Conservation (phyloP, 2,329 filamentous ascomycete species). For the Neurospora sp. region DNA sequence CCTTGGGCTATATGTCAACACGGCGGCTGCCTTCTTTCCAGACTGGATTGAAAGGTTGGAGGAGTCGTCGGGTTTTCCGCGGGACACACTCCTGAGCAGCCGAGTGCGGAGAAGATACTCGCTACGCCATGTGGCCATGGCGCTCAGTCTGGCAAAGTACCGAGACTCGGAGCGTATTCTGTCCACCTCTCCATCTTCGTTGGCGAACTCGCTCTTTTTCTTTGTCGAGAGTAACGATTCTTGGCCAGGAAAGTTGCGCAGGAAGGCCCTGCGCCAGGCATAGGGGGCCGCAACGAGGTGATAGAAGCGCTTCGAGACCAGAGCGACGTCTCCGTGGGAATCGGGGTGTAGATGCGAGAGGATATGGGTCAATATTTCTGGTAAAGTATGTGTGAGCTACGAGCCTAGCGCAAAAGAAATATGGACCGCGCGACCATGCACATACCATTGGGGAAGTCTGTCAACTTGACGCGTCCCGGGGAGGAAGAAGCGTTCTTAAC, state of each 20-base stretch:
- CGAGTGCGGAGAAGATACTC: slow-evolving; percentile 87
- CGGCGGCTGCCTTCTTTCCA: slow-evolving; percentile 59
- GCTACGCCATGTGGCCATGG: slow-evolving; percentile 85
- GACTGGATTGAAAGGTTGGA: slow-evolving; percentile 39
- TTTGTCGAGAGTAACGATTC: slow-evolving; percentile 37
- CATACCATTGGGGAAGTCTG: slow-evolving; percentile 74
- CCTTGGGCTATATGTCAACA: slow-evolving; percentile 79
- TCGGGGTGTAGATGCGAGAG: slow-evolving; percentile 82
- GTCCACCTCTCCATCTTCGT: slow-evolving; percentile 39
- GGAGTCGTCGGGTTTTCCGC: slow-evolving; percentile 66
- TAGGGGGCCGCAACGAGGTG: slow-evolving; percentile 80
- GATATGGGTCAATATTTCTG: slow-evolving; percentile 87
- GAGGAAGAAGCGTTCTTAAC: slow-evolving; percentile 34
- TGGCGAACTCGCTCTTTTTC: slow-evolving; percentile 27
- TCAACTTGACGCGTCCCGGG: slow-evolving; percentile 33
- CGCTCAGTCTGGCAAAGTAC: slow-evolving; percentile 72
- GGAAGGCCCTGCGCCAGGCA: slow-evolving; percentile 87
- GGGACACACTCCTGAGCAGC: slow-evolving; percentile 67
- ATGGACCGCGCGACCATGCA: slow-evolving; percentile 7
- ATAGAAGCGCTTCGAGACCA: slow-evolving; percentile 84
- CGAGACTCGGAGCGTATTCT: slow-evolving; percentile 62
- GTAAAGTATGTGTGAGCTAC: slow-evolving; percentile 15
- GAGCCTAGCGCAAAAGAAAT: not conserved
- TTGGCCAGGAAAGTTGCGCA: slow-evolving; percentile 78
- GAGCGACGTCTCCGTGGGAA: slow-evolving; percentile 70